A percentile compares a stretch with the other conserved stretches of the same genome.
These are phyloP conservation scores for Brachypodium distachyon DNA, from an alignment of 202 grass and related monocot genomes.

Conservation along the genomic window DNA sequence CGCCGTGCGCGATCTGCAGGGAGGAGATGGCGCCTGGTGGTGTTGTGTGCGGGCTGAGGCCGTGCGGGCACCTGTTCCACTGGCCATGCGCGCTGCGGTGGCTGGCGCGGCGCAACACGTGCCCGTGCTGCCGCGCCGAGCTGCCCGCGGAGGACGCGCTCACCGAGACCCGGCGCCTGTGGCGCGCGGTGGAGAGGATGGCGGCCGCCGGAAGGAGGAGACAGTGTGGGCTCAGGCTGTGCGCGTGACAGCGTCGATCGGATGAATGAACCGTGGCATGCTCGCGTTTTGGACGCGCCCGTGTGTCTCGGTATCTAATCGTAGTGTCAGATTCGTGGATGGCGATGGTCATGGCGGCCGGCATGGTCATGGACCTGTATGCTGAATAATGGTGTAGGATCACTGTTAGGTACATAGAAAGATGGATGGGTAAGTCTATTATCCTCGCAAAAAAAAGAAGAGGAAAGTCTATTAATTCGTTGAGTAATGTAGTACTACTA, in stretches of 20 bases:
- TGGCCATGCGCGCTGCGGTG: conserved; percentile 72
- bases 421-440: neutral
- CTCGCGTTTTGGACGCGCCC: conserved; percentile 20
- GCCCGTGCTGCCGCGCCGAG: conserved; percentile 90
- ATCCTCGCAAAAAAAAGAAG: too few relatives aligned
- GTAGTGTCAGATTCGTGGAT: conserved; percentile 18
- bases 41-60: conserved; percentile 53
- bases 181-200: conserved; percentile 52
- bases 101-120: conserved; percentile 75
- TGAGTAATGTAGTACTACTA: too few relatives aligned
- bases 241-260: conserved; percentile 8
- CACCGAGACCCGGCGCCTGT: conserved; percentile 63
- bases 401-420: neutral
- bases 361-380: too few relatives aligned
- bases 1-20: conserved; percentile 75
- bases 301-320: conserved; percentile 8
- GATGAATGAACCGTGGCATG: neutral
- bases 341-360: neutral
- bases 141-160: conserved; percentile 57
- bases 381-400: conserved; percentile 5
- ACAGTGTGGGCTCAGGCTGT: neutral
- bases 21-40: conserved; percentile 50
- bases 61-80: conserved; percentile 80
- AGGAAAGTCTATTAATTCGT: too few relatives aligned
- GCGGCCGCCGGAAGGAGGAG: too few relatives aligned